Base-by-base conservation (phyloP, 2,329 filamentous ascomycete genomes). In the Fusarium oxysporum region DNA sequence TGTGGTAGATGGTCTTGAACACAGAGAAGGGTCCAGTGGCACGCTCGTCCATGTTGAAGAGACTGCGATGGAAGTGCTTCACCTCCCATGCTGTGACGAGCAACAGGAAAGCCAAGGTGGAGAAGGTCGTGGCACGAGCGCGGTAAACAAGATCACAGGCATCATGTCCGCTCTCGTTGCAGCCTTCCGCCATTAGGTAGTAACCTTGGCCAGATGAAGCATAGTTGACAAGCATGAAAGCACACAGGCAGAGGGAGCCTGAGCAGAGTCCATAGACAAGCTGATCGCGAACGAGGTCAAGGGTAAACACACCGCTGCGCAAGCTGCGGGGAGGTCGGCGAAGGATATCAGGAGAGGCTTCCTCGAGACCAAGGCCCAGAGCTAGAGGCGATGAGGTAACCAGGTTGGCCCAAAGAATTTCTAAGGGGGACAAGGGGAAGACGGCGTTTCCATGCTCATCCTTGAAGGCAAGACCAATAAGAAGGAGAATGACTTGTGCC, bases 321-420 rank as follows among this genome's bases (percentile, higher is more conserved):
- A 92, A 83, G 71, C 86, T 86, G 70, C 92, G 90, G 11, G 92
- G 92, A 4, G 91, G 90, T 1, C 92, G 89, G 10, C 84, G 79
- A 78, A 93, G 88, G 68, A 94, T 89, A 78, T 93, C 91, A 1
- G 90, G 88, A 37, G 90, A 87, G 1, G 91, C 91, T 64, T 90
- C 86, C 77, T 94, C 92, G 67, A 93, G 89, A 10, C 92, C 92
- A 1, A 94, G 86, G 59, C 92, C 92, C 75, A 94, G 89, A 45
- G 92, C 92, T 2, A 92, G 86, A 74, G 93, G 88, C 11, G 90
- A 92, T 3, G 90, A 92, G 3, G 92, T 94, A 59, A 93, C 88
- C 77, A 94, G 89, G 78, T 93, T 94, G 70, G 92, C 91, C 92
- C 92, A 94, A 37, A 94, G 87, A 76, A 93, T 93, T 78, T 94